phyloP scores from a whole-genome alignment of 257 asterid species.

The Przewalskia tangutica region DNA sequence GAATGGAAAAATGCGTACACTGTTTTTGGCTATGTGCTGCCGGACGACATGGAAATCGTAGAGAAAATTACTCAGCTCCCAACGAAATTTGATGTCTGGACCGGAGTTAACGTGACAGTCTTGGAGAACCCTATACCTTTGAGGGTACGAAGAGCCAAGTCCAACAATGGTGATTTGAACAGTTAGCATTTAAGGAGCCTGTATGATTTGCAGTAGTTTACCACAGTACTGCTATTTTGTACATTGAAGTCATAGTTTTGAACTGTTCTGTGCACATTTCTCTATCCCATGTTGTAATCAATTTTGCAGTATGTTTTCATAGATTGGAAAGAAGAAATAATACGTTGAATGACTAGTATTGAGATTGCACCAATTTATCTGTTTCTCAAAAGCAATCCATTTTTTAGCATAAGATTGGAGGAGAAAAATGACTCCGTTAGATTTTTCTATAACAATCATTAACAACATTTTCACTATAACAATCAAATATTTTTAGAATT shows the following conservation, averaged over 20 bases:
- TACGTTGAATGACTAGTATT: neutral
- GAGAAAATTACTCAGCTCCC: slow-evolving; percentile 79
- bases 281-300: neutral
- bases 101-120: slow-evolving; percentile 56
- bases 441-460: no score
- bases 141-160: slow-evolving; percentile 41
- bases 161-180: slow-evolving; percentile 19
- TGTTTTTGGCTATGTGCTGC: slow-evolving; percentile 67
- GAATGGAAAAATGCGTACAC: slow-evolving; percentile 81
- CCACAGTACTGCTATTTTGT: slow-evolving; percentile 1
- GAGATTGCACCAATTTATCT: neutral
- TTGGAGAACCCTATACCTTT: slow-evolving; percentile 53
- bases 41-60: slow-evolving; percentile 68
- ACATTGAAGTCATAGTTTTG: slow-evolving; percentile 1
- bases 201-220: neutral
- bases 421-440: no score
- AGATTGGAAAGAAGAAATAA: neutral
- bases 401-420: no score
- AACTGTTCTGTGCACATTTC: neutral
- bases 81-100: slow-evolving; percentile 68
- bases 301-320: neutral
- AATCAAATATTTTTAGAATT: no score
- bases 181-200: neutral
- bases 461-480: no score
- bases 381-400: neutral